Evolutionary conservation across 2,329 filamentous ascomycete genomes (phyloP).

Genomic region (Epichloe typhina): DNA sequence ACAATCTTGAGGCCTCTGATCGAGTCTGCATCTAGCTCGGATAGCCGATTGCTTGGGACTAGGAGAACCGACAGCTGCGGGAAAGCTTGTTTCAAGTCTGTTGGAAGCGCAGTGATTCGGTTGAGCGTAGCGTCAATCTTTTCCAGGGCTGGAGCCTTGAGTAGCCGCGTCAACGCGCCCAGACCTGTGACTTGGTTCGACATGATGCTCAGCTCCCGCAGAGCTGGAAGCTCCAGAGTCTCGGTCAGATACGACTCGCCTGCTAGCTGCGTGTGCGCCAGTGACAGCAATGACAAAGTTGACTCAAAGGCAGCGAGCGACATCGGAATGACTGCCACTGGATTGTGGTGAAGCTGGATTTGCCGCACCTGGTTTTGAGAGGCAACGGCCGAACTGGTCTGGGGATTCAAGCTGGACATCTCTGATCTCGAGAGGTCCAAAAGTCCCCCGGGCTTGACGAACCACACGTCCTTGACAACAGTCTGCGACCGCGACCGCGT

Average conservation of each 20-base stretch:
- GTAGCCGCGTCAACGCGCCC: constrained; percentile 46
- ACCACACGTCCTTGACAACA: constrained; percentile 34
- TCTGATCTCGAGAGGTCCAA: constrained; percentile 59
- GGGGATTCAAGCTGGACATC: constrained; percentile 44
- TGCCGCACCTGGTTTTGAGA: constrained; percentile 37
- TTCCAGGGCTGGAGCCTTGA: constrained; percentile 62
- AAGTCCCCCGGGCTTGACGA: constrained; percentile 46
- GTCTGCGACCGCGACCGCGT: constrained; percentile 35
- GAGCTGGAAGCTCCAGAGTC: constrained; percentile 53
- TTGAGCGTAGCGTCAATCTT: constrained; percentile 76
- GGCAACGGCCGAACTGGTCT: constrained; percentile 42
- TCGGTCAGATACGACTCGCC: constrained; percentile 53
- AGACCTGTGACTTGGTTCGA: constrained; percentile 63
- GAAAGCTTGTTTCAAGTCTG: constrained; percentile 48
- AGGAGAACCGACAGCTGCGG: constrained; percentile 59
- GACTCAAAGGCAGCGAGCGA: constrained; percentile 59
- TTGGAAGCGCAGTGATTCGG: constrained; percentile 57
- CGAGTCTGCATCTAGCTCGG: constrained; percentile 57
- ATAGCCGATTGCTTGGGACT: constrained; percentile 67
- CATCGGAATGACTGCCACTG: constrained; percentile 55
- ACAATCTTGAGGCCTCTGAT: constrained; percentile 63
- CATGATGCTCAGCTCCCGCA: constrained; percentile 65
- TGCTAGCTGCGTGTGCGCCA: constrained; percentile 62
- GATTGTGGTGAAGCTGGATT: constrained; percentile 65
- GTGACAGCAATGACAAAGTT: constrained; percentile 56